These are phyloP conservation scores for Wickerhamiella parazyma DNA, from an alignment of 805 yeast species.

Conservation along the genomic window DNA sequence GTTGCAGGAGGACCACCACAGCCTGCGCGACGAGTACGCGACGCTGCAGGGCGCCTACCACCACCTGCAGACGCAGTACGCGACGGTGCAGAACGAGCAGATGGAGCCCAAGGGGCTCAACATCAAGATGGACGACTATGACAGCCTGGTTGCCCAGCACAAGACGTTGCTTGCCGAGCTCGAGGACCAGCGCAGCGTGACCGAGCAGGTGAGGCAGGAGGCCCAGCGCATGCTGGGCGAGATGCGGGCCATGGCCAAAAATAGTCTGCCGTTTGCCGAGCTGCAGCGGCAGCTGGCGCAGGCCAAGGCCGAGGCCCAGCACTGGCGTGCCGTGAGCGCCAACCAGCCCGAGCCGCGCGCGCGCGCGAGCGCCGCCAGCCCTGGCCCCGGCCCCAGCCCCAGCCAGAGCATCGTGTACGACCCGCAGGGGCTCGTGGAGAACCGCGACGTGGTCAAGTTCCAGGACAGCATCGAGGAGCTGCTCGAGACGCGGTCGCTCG, in stretches of 20 bases:
- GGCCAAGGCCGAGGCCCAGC: conserved; percentile 24
- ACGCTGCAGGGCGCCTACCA: conserved; percentile 18
- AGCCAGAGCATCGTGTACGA: neutral
- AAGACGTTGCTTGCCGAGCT: conserved; percentile 13
- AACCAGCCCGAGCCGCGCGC: neutral
- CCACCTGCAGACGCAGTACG: conserved; percentile 8
- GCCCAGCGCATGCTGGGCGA: conserved; percentile 27
- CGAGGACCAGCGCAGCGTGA: conserved; percentile 21
- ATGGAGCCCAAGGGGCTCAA: conserved; percentile 3
- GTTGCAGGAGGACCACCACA: conserved; percentile 8
- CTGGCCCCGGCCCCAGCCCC: too few species aligned
- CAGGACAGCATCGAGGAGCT: conserved; percentile 26
- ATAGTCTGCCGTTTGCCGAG: conserved; percentile 11
- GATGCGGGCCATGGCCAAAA: conserved; percentile 26
- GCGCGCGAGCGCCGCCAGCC: too few species aligned
- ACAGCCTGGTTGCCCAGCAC: conserved; percentile 6
- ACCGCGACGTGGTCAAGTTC: conserved; percentile 13
- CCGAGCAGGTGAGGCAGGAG: conserved; percentile 28
- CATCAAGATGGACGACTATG: conserved; percentile 1
- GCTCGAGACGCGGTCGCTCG: conserved; percentile 11
- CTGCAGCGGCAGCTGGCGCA: conserved; percentile 17
- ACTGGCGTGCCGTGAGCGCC: conserved; percentile 19
- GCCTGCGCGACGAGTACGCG: conserved; percentile 14
- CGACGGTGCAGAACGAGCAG: conserved; percentile 5
- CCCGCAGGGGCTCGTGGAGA: neutral